Conservation (phyloP, 2,329 filamentous ascomycete species). For the Trichoderma cornu-damae region DNA sequence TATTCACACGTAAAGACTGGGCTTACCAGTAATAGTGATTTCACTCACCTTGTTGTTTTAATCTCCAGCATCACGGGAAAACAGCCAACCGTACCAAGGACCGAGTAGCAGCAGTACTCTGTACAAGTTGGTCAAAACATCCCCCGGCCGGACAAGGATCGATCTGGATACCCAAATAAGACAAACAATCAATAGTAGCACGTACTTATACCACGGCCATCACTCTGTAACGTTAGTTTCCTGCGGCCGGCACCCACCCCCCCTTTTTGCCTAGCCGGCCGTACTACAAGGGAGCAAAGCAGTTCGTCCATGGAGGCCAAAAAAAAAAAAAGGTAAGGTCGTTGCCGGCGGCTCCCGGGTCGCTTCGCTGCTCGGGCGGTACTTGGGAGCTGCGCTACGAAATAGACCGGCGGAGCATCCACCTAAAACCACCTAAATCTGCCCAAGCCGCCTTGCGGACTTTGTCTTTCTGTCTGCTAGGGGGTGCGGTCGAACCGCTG, state of each 20-base stretch:
- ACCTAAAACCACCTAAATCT: conserved; percentile 4
- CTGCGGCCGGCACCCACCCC: conserved; percentile 3
- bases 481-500: conserved; percentile 6
- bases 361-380: conserved; percentile 7
- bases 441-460: not conserved
- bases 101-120: too few relatives aligned
- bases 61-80: too few relatives aligned
- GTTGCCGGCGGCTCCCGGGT: not conserved
- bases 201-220: not conserved
- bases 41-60: too few relatives aligned
- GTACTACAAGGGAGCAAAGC: too few relatives aligned
- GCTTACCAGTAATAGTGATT: too few relatives aligned
- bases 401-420: not conserved
- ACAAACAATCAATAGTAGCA: not conserved
- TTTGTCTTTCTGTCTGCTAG: too few relatives aligned
- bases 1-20: too few relatives aligned
- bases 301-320: not conserved
- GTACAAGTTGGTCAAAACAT: too few relatives aligned
- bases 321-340: too few relatives aligned
- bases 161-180: not conserved
- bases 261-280: too few relatives aligned
- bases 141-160: not conserved
- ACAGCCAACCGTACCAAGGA: too few relatives aligned
- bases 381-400: conserved; percentile 2
- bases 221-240: conserved; percentile 8